Evolutionary conservation across 2,329 filamentous ascomycete species (phyloP).

Genomic region (Hymenoscyphus infarciens): DNA sequence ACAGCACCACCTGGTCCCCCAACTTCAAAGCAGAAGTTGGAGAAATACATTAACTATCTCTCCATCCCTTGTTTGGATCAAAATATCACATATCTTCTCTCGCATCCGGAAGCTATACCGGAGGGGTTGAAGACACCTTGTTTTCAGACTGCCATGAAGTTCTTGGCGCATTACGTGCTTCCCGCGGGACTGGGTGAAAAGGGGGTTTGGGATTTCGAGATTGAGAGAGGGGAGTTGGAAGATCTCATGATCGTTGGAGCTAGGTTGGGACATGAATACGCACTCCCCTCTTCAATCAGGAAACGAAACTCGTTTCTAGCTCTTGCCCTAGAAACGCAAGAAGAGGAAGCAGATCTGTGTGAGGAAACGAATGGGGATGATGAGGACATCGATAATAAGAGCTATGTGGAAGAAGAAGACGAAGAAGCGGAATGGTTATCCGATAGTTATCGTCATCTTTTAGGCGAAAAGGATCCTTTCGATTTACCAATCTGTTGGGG

Average conservation of each 20-base stretch:
- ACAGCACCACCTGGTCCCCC: background rate
- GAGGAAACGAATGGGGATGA: background rate
- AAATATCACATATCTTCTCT: background rate
- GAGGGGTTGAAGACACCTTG: background rate
- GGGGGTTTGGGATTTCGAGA: background rate
- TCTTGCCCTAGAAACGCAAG: background rate
- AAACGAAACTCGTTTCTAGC: background rate
- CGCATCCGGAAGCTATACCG: background rate
- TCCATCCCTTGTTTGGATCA: background rate
- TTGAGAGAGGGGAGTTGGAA: background rate
- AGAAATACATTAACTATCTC: background rate
- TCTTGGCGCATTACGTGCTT: background rate
- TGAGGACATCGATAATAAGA: background rate
- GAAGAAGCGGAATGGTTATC: background rate
- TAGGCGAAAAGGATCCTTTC: background rate
- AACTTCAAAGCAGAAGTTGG: background rate
- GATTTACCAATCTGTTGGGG: background rate
- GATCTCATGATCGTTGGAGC: background rate
- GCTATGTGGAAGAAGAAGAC: background rate
- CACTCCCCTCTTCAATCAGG: background rate
- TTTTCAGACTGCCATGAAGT: background rate
- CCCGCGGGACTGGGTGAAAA: background rate
- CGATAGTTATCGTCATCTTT: background rate
- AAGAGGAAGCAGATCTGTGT: background rate
- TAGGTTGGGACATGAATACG: background rate